A percentile compares a stretch with the other conserved stretches of the same genome.
Conservation (phyloP, 208 protist species). For the Acanthamoeba polyphaga region DNA sequence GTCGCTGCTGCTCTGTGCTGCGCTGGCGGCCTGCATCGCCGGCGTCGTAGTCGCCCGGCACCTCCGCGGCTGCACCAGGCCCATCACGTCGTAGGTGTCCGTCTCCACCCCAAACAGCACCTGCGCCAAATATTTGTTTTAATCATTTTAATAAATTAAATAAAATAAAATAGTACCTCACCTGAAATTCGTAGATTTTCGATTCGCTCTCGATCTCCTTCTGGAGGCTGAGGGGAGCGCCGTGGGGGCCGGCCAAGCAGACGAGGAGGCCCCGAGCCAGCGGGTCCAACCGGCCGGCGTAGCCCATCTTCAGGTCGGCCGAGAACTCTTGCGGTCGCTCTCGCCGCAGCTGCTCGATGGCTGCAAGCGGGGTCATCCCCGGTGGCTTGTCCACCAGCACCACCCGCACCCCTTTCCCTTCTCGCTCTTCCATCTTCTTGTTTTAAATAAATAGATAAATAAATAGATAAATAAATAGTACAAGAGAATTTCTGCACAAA, state of each 20-base stretch:
- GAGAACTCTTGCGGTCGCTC: background rate
- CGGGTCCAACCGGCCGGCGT: constrained; percentile 70
- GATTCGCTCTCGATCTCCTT: constrained; percentile 37
- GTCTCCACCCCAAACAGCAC: constrained; percentile 62
- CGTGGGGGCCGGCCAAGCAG: constrained; percentile 31
- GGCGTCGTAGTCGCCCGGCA: background rate
- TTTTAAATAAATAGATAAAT: background rate
- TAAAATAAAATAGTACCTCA: background rate
- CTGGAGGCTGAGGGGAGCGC: background rate
- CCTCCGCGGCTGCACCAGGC: background rate
- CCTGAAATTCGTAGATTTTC: constrained; percentile 60
- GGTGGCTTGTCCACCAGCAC: constrained; percentile 55
- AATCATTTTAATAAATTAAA: background rate
- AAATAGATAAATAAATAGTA: background rate
- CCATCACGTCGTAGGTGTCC: constrained; percentile 73
- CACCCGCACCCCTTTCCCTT: background rate
- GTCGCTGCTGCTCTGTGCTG: background rate
- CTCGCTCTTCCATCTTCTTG: background rate
- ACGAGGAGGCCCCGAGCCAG: constrained; percentile 64
- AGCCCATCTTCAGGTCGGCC: constrained; percentile 21
- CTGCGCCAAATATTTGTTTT: background rate
- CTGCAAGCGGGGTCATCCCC: constrained; percentile 28
- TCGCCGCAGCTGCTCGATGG: background rate
- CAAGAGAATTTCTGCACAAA: no score
- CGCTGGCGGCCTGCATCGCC: no score